A percentile compares a stretch with the other conserved stretches of the same genome.
Evolutionary conservation across 768 basidiomycete genomes (phyloP).

Genomic region (Boletus edulis): DNA sequence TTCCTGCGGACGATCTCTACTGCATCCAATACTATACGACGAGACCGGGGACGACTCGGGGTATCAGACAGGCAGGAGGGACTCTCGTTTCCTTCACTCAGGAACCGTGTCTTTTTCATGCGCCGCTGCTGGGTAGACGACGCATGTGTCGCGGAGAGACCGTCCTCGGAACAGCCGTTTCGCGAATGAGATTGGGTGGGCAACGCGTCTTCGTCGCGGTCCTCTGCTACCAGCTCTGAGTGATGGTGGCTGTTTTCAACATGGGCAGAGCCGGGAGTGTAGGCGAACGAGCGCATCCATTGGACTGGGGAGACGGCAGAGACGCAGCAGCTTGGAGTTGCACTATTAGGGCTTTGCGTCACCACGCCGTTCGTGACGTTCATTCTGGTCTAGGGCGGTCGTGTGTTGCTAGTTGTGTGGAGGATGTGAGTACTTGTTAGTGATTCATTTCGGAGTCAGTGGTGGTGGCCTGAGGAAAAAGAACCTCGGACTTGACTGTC

Average conservation of each 20-base stretch:
- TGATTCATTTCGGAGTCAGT: no score
- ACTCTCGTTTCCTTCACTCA: neutral
- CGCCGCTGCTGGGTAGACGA: neutral
- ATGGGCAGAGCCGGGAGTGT: constrained; percentile 11
- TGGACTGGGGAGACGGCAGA: neutral
- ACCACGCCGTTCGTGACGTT: neutral
- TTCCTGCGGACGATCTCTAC: constrained; percentile 16
- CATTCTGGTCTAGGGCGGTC: neutral
- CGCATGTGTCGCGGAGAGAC: no score
- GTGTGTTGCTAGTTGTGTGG: no score
- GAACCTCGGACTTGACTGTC: no score
- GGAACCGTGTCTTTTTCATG: neutral
- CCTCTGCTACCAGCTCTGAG: neutral
- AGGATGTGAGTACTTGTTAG: no score
- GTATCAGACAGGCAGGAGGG: no score
- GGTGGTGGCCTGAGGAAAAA: no score
- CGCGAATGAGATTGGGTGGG: constrained; percentile 10
- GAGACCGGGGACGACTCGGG: neutral
- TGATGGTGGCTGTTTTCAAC: neutral
- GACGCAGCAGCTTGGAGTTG: neutral
- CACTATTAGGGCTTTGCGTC: neutral
- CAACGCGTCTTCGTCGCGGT: neutral
- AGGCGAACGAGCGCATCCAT: constrained; percentile 13
- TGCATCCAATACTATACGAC: constrained; percentile 15
- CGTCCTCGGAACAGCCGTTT: no score